These are phyloP conservation scores for Scheffersomyces segobiensis DNA, from an alignment of 1,139 yeast genomes.

Conservation along the genomic window DNA sequence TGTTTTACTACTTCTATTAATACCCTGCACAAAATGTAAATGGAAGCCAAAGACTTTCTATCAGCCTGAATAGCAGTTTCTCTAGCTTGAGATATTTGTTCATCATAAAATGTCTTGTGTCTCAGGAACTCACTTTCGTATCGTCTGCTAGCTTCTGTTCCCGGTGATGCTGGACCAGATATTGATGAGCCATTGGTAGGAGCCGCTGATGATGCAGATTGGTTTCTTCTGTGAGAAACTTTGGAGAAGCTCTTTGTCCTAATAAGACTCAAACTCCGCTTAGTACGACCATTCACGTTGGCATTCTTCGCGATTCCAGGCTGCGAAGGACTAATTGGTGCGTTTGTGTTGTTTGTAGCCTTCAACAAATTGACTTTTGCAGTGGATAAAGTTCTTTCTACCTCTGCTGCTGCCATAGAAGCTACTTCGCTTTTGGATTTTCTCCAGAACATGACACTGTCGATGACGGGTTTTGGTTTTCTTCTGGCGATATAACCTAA, in stretches of 20 bases:
- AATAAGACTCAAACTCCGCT: constrained; percentile 44
- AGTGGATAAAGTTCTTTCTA: constrained; percentile 38
- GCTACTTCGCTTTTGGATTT: constrained; percentile 87
- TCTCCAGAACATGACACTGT: constrained; percentile 98
- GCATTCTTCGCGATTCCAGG: constrained; percentile 19
- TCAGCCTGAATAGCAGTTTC: constrained; percentile 82
- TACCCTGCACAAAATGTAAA: constrained; percentile 89
- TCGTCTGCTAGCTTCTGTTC: constrained; percentile 5
- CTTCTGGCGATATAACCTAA: constrained; percentile 87
- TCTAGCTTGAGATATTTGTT: constrained; percentile 57
- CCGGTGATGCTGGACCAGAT: constrained; percentile 10
- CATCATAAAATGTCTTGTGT: constrained; percentile 29
- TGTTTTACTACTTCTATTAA: constrained; percentile 91
- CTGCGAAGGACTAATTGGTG: constrained; percentile 7
- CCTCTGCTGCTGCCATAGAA: constrained; percentile 67
- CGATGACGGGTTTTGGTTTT: constrained; percentile 94
- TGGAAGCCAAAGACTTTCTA: constrained; percentile 80
- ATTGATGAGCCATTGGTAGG: not conserved
- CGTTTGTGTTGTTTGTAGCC: not conserved
- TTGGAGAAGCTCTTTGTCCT: constrained; percentile 42
- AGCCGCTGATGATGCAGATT: constrained; percentile 30
- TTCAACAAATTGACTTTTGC: constrained; percentile 10
- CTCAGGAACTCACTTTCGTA: constrained; percentile 19
- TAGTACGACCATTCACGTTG: constrained; percentile 22
- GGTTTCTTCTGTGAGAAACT: constrained; percentile 40